Base-by-base conservation (phyloP, 2,329 filamentous ascomycete genomes). In the Sphaerulina populicola region DNA sequence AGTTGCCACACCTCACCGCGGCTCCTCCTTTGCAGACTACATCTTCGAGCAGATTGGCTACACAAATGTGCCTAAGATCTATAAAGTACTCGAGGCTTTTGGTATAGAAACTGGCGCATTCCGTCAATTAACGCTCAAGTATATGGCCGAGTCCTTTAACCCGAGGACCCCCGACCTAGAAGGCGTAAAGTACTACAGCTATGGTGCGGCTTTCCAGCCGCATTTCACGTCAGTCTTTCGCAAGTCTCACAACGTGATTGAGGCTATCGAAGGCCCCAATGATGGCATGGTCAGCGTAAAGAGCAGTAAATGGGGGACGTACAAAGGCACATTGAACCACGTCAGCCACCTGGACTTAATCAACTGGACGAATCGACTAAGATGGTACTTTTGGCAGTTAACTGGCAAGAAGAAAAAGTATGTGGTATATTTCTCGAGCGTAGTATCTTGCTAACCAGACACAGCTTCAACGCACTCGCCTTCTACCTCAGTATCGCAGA, bases 341-440 rank as follows among this genome's bases (percentile, higher is more conserved):
- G 80, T 82, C 52, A 81, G 76, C 63, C 80, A 83, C 67, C 64
- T 83, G 42, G 80, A 83, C 58, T 62, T 83, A 55, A 83, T 83
- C 65, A 83, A 83, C 58, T 83, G 80, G 80, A 80, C 78, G 27
- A 83, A 82, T 56, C 70, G 79, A 29, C 59, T 82, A 35, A 76
- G 80, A 58, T 80, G 77, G 76, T 71, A 77, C 51, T 70, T 79
- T 44, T 79, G 77, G 63, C 71, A 75, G 52, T 60, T 82, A 47
- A 77, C 75, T 2, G 77, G 80, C 75, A 52, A 76, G 74, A 64
- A 69, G 72, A 74, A 79, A 45, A 53, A 71, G 68, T 42, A 29
- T 23, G 14, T 29, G 9, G 5, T 14, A 11, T 5, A 36, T 8
- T 38, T 35, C 10, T 29, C 15, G 39, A 33, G 14, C 14, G 10